Conservation (phyloP, 108 stramenopile species). For the Epithemia pelagica region DNA sequence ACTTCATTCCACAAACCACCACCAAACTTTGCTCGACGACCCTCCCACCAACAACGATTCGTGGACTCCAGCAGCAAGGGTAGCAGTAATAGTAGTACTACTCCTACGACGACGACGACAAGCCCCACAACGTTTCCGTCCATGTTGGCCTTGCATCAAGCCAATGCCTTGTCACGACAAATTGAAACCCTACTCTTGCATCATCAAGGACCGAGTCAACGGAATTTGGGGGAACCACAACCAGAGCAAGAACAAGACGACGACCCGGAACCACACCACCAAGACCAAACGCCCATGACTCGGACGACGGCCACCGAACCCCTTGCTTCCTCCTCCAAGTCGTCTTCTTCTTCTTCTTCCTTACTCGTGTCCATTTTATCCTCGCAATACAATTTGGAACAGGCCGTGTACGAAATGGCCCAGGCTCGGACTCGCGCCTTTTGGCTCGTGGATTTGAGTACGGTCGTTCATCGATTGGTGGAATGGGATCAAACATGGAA, state of each 20-base stretch:
- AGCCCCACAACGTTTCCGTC: slow-evolving; percentile 16
- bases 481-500: background rate
- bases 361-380: slow-evolving; percentile 20
- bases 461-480: slow-evolving; percentile 20
- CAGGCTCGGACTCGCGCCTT: slow-evolving; percentile 28
- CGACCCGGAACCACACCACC: background rate
- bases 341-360: too few relatives aligned
- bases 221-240: background rate
- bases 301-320: background rate
- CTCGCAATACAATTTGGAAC: slow-evolving; percentile 19
- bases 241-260: background rate
- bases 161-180: slow-evolving; percentile 17
- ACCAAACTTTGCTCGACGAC: background rate
- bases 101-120: background rate
- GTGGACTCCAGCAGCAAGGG: background rate
- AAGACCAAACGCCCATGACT: background rate
- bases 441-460: slow-evolving; percentile 32
- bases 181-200: slow-evolving; percentile 1
- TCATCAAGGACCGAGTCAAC: background rate
- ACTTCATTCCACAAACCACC: background rate
- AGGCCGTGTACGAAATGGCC: slow-evolving; percentile 18
- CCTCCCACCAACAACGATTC: background rate
- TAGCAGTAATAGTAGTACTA: background rate
- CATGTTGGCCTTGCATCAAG: slow-evolving; percentile 17
- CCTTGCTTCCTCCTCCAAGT: background rate